Evolutionary conservation across 73 alveolate species (phyloP), one percentile per base, ranked within the genome.

Genomic region (Tetrahymena malaccensis): DNA sequence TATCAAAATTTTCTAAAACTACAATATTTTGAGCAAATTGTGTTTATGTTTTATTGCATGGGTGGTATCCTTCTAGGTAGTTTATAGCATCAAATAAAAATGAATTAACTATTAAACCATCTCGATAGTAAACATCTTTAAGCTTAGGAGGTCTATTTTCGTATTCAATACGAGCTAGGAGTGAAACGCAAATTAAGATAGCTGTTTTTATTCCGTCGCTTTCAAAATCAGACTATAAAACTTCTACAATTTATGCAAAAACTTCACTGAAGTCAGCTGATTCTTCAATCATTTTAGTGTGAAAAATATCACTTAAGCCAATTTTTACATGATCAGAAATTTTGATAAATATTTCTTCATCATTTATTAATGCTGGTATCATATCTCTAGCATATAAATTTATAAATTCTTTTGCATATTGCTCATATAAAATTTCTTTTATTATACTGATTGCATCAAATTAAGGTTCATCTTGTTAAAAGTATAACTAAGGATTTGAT

Each of bases 1-100:
- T 95, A 43, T 95, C 96, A 37, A 93, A 93, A 34, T 85, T 95
- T 17, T 85, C 35, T 44, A 95, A 85, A 40, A 85, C 96, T 27
- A 95, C n/a, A 33, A 85, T 19, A 85, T 50, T 89, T 56, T 95
- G 37, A 70, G 89, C 89, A 70, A 70, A 70, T 22, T 70, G 17
- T 70, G 89, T 70, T 70, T 70, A 70, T n/a, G 34, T 27, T 27
- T 31, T n/a, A n/a, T 70, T 70, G 43, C 34, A 31, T 27, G 89
- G 89, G 17, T 70, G 89, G 21, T 70, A 70, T 27, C 89, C 89
- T 70, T 70, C 89, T 25, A 70, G 17, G 8, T 70, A 70, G 11
- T 70, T 70, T 3, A 70, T 11, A 4, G 37, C 34, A 70, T 70
- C 89, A 70, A 70, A 70, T 70, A 70, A 70, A 70, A 70, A 70